phyloP scores from a whole-genome alignment of 306 rosid species.

The Cucumis hystrix region DNA sequence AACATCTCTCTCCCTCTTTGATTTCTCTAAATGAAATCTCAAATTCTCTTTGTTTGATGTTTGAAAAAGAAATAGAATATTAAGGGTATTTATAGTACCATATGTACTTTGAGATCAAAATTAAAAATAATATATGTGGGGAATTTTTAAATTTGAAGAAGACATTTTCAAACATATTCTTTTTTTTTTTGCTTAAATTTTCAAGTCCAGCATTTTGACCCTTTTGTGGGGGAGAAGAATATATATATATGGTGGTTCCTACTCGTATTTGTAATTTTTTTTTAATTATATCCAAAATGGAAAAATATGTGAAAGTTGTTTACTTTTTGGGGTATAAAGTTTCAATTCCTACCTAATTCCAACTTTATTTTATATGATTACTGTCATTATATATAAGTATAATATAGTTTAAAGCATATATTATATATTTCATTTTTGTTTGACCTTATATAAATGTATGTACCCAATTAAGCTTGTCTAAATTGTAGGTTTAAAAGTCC shows the following conservation, averaged over 20 bases:
- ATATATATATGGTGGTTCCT: not conserved
- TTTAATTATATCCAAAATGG: not conserved
- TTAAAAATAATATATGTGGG: not conserved
- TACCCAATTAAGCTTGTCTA: too few species aligned
- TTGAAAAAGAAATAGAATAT: not conserved
- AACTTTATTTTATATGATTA: not conserved
- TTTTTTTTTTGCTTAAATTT: not conserved
- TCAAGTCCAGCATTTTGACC: not conserved
- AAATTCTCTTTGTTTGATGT: not conserved
- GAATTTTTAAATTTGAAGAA: not conserved
- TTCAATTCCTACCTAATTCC: not conserved
- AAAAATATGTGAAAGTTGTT: not conserved
- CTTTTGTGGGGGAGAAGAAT: not conserved
- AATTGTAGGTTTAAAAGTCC: too few species aligned
- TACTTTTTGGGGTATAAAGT: not conserved
- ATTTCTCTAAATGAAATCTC: not conserved
- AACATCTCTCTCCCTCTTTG: not conserved
- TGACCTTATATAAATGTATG: not conserved
- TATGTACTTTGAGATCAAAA: not conserved
- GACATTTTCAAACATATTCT: not conserved
- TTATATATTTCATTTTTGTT: not conserved
- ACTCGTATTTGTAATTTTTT: not conserved
- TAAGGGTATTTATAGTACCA: slow-evolving; percentile 3
- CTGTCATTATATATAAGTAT: not conserved
- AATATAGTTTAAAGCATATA: not conserved